phyloP scores from a whole-genome alignment of 2,329 filamentous ascomycete genomes.

The Fusarium sp. region DNA sequence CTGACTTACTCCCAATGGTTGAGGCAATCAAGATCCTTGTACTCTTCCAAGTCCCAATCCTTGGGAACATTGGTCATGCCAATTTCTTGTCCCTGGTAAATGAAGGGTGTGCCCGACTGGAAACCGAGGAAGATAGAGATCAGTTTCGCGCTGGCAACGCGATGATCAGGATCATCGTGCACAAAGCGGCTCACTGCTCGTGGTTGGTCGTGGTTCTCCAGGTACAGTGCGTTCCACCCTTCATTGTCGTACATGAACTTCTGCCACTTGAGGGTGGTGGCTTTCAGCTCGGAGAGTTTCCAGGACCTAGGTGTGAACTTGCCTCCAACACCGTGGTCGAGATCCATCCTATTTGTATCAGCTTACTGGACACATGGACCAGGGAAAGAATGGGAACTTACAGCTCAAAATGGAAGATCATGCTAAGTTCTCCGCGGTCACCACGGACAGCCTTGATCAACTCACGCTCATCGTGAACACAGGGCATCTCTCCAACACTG shows the following conservation, averaged over 20 bases:
- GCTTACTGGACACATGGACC: background rate
- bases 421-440: conserved; percentile 71
- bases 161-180: conserved; percentile 62
- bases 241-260: conserved; percentile 68
- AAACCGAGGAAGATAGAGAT: conserved; percentile 68
- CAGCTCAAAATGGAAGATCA: conserved; percentile 81
- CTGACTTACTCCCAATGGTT: conserved; percentile 61
- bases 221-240: conserved; percentile 74
- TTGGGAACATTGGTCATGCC: conserved; percentile 74
- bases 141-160: conserved; percentile 67
- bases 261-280: conserved; percentile 69
- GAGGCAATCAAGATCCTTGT: conserved; percentile 74
- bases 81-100: conserved; percentile 79
- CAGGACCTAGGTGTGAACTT: conserved; percentile 60
- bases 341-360: conserved; percentile 56
- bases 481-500: conserved; percentile 65
- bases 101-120: conserved; percentile 72
- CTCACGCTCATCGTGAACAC: conserved; percentile 57
- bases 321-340: conserved; percentile 60
- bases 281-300: conserved; percentile 64
- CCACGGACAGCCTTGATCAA: conserved; percentile 64
- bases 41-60: conserved; percentile 72
- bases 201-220: conserved; percentile 75
- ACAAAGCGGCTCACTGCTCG: conserved; percentile 69
- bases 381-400: conserved; percentile 46